Evolutionary conservation across 257 asterid genomes (phyloP), one percentile per base, ranked within the genome.

Genomic region (Verbena officinalis): DNA sequence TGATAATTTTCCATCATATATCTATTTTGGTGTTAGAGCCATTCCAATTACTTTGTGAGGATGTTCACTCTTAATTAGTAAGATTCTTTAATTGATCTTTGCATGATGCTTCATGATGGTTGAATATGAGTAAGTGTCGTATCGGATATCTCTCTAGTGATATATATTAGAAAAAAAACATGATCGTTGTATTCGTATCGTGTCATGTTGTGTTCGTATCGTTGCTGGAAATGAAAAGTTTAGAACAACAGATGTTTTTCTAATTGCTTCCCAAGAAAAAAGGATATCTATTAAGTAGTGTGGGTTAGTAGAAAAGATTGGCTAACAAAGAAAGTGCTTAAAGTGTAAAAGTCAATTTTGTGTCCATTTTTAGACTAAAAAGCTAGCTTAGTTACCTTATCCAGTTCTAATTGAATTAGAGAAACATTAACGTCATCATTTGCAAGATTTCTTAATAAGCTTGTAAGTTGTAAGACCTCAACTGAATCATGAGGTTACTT

Each of bases 21-120:
- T 36, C 65, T 40, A 51, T 65, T 48, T 65, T 56, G 33, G 66
- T 57, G 76, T 55, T 51, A 2, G 30, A 43, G 61, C 7, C 51
- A 68, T 72, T 60, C 36, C 56, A 56, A 62, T 27, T n/a, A 40
- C 43, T 73, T 65, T 68, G 66, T 73, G 70, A 73, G 74, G 79
- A 79, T 79, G 84, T 65, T 62, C 72, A 65, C 16, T 79, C 74
- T 65, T 62, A 66, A 58, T 53, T 58, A 69, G 83, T 31, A 78
- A 62, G 67, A 40, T 38, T 59, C 63, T 59, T 72, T 17, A 52
- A 67, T 72, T 64, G 64, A 45, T 64, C 79, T 65, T 74, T 75
- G 65, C 78, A 78, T 67, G 82, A 53, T 69, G n/a, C n/a, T n/a
- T n/a, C n/a, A n/a, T n/a, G n/a, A n/a, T n/a, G n/a, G n/a, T n/a